These are phyloP conservation scores for Penicillium occitanis DNA, from an alignment of 2,329 filamentous ascomycete genomes.

Conservation along the genomic window DNA sequence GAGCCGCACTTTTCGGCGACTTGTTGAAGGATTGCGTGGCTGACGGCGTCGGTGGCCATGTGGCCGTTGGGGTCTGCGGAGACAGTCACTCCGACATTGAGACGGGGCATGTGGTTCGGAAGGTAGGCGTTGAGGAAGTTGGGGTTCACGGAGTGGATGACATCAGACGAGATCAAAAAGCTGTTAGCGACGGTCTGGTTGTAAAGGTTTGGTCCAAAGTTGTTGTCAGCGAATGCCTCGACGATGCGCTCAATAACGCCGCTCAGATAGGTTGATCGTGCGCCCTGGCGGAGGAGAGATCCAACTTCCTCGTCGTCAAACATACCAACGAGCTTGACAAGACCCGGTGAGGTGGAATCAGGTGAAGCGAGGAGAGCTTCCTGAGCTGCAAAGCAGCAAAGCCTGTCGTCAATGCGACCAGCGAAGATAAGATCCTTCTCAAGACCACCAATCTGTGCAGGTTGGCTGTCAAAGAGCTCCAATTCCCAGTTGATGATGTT, in stretches of 20 bases:
- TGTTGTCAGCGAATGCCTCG: constrained; percentile 56
- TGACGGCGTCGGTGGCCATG: constrained; percentile 92
- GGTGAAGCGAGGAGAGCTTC: constrained; percentile 74
- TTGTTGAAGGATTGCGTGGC: constrained; percentile 74
- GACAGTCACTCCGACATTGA: constrained; percentile 84
- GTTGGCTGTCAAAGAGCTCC: constrained; percentile 88
- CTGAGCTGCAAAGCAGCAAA: constrained; percentile 90
- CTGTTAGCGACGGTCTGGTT: constrained; percentile 85
- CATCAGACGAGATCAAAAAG: constrained; percentile 89
- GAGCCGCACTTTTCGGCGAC: constrained; percentile 72
- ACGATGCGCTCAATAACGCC: constrained; percentile 76
- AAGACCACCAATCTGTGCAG: constrained; percentile 77
- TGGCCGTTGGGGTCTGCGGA: constrained; percentile 85
- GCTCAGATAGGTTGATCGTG: constrained; percentile 83
- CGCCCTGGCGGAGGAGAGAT: constrained; percentile 84
- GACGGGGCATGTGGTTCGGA: constrained; percentile 76
- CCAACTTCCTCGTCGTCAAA: constrained; percentile 98
- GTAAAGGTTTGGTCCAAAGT: constrained; percentile 57
- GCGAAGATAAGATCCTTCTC: constrained; percentile 94
- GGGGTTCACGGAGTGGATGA: constrained; percentile 90
- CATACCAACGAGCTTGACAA: constrained; percentile 86
- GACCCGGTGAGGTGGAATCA: constrained; percentile 52
- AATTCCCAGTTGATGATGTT: constrained; percentile 94
- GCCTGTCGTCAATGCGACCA: constrained; percentile 93
- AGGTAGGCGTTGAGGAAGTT: constrained; percentile 88